phyloP scores from a whole-genome alignment of 805 yeast genomes.

The Clavispora santaluciae region DNA sequence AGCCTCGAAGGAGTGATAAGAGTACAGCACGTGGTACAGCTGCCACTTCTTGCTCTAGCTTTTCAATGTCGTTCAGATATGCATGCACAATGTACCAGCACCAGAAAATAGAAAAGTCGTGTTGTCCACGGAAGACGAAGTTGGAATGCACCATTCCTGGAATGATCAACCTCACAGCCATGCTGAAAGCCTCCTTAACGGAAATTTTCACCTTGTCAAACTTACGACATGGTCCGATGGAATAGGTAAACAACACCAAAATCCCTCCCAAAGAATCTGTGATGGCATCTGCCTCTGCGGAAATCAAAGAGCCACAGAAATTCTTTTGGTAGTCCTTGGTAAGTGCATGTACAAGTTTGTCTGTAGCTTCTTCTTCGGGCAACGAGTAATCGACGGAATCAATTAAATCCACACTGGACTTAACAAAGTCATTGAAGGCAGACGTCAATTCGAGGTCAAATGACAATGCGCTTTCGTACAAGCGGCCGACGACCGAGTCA shows the following conservation, averaged over 20 bases:
- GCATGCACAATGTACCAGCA: slow-evolving; percentile 32
- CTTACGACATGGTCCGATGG: slow-evolving; percentile 5
- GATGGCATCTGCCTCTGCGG: slow-evolving; percentile 22
- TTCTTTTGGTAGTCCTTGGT: slow-evolving; percentile 40
- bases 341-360: slow-evolving; percentile 36
- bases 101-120: slow-evolving; percentile 33
- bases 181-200: slow-evolving; percentile 16
- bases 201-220: slow-evolving; percentile 5
- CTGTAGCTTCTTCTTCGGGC: slow-evolving; percentile 24
- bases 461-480: slow-evolving; percentile 46
- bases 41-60: slow-evolving; percentile 26
- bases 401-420: slow-evolving; percentile 41
- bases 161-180: slow-evolving; percentile 25
- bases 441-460: slow-evolving; percentile 59
- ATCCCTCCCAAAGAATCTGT: slow-evolving; percentile 28
- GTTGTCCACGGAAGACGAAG: slow-evolving; percentile 16
- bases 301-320: slow-evolving; percentile 22
- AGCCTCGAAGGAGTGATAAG: slow-evolving; percentile 26
- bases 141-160: slow-evolving; percentile 31
- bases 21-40: slow-evolving; percentile 27
- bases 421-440: slow-evolving; percentile 31
- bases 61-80: slow-evolving; percentile 10
- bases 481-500: slow-evolving; percentile 21
- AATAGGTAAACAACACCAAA: slow-evolving; percentile 13
- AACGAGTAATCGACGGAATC: slow-evolving; percentile 1